phyloP scores from a whole-genome alignment of 2,329 filamentous ascomycete genomes.

The Claviceps africana region DNA sequence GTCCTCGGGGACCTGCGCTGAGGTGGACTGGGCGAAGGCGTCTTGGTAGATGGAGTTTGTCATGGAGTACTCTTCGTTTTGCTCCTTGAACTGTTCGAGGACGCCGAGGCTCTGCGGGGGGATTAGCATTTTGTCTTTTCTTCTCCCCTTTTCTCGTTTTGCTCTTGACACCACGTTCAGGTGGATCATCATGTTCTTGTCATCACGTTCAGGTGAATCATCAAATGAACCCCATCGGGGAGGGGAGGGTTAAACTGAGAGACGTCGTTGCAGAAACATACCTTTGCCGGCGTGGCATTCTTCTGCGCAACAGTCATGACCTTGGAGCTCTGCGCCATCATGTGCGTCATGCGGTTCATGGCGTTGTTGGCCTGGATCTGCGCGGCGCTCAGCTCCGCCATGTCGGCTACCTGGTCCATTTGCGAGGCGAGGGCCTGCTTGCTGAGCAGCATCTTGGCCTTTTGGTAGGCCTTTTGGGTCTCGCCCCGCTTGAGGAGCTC shows the following conservation, averaged over 20 bases:
- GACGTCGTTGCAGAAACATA: too few relatives aligned
- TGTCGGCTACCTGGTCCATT: conserved; percentile 51
- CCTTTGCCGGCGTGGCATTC: conserved; percentile 44
- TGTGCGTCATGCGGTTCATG: conserved; percentile 51
- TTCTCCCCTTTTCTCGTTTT: too few relatives aligned
- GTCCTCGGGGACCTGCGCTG: conserved; percentile 61
- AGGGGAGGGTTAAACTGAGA: too few relatives aligned
- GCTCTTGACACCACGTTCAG: too few relatives aligned
- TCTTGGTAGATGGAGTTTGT: conserved; percentile 70
- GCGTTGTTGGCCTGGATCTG: conserved; percentile 52
- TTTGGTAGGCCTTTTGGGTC: conserved; percentile 48
- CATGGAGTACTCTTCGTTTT: conserved; percentile 52
- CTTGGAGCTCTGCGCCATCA: conserved; percentile 46
- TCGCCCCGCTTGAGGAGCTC: conserved; percentile 49
- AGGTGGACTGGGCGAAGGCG: conserved; percentile 64
- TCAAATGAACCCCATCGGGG: too few relatives aligned
- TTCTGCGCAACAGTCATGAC: conserved; percentile 46
- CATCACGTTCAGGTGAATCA: too few relatives aligned
- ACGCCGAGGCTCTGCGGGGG: conserved; percentile 37
- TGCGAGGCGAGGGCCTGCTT: conserved; percentile 48
- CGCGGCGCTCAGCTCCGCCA: conserved; percentile 44
- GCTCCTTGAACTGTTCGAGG: conserved; percentile 46
- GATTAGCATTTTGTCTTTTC: not conserved
- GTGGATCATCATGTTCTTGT: too few relatives aligned
- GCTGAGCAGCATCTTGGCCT: conserved; percentile 47